phyloP scores from a whole-genome alignment of 371 early-diverging fungal genomes.

The Globomyces sp. region DNA sequence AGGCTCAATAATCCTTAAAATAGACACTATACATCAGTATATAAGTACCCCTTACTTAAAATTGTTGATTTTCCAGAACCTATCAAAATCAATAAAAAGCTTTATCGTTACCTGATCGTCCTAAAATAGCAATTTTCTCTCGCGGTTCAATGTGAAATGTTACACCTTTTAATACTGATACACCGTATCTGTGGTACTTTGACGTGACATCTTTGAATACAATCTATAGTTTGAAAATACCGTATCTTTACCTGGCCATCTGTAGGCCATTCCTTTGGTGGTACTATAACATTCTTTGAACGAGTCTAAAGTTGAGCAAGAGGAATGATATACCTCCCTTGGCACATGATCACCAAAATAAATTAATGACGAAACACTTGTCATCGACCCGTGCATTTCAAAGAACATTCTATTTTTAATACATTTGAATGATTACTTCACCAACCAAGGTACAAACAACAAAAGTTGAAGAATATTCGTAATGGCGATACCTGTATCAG shows the following conservation, averaged over 20 bases:
- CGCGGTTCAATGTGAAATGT: constrained; percentile 51
- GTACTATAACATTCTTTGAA: constrained; percentile 39
- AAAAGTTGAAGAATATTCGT: constrained; percentile 59
- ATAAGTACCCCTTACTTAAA: constrained; percentile 48
- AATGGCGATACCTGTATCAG: constrained; percentile 51
- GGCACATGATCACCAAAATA: constrained; percentile 50
- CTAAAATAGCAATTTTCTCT: constrained; percentile 65
- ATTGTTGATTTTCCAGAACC: constrained; percentile 35
- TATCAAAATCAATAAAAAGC: too few relatives aligned
- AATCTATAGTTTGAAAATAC: constrained; percentile 24
- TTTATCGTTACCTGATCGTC: constrained; percentile 14
- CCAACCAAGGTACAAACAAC: constrained; percentile 56
- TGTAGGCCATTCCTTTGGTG: constrained; percentile 41
- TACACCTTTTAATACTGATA: constrained; percentile 61
- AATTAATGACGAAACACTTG: constrained; percentile 51
- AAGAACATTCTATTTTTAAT: constrained; percentile 24
- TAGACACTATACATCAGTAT: neutral
- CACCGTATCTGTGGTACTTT: constrained; percentile 57
- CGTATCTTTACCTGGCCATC: constrained; percentile 27
- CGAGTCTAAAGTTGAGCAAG: constrained; percentile 40
- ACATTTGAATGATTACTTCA: constrained; percentile 18
- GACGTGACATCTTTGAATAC: constrained; percentile 57
- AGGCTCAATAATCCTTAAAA: constrained; percentile 22
- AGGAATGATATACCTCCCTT: constrained; percentile 26
- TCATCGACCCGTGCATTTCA: constrained; percentile 55